A percentile compares a stretch with the other conserved stretches of the same genome.
Evolutionary conservation across 2,329 filamentous ascomycete species (phyloP).

Genomic region (Cercospora beticola): DNA sequence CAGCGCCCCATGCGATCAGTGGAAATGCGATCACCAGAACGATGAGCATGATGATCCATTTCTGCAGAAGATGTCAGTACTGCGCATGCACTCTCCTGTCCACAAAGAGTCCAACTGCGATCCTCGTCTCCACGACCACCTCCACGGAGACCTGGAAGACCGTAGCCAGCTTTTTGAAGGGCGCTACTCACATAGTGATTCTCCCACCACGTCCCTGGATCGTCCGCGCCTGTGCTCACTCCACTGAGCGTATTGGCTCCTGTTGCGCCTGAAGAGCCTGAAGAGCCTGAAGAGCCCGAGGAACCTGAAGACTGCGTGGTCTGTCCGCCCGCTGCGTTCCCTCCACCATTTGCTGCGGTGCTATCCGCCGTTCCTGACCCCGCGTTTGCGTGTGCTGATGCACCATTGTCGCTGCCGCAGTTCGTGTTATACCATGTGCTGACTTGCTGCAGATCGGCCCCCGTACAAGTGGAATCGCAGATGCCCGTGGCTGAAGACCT

Average conservation of each 20-base stretch:
- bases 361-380: constrained; percentile 18
- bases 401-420: constrained; percentile 55
- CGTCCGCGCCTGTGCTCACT: not conserved
- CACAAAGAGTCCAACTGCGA: not conserved
- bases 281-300: not conserved
- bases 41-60: constrained; percentile 81
- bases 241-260: not conserved
- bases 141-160: not conserved
- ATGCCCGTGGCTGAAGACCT: constrained; percentile 51
- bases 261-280: not conserved
- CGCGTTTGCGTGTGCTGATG: constrained; percentile 30
- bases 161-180: not conserved
- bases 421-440: constrained; percentile 69
- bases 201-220: constrained; percentile 8
- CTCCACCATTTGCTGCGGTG: not conserved
- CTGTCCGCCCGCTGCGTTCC: not conserved
- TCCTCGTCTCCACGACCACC: not conserved
- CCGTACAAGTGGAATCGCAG: constrained; percentile 55
- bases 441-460: constrained; percentile 57
- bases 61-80: constrained; percentile 33
- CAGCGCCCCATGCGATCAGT: constrained; percentile 65
- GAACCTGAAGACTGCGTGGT: not conserved
- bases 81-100: not conserved
- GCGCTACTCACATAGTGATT: constrained; percentile 28
- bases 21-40: constrained; percentile 69